phyloP scores from a whole-genome alignment of 2,329 filamentous ascomycete species.

The Coleophoma cylindrospora region DNA sequence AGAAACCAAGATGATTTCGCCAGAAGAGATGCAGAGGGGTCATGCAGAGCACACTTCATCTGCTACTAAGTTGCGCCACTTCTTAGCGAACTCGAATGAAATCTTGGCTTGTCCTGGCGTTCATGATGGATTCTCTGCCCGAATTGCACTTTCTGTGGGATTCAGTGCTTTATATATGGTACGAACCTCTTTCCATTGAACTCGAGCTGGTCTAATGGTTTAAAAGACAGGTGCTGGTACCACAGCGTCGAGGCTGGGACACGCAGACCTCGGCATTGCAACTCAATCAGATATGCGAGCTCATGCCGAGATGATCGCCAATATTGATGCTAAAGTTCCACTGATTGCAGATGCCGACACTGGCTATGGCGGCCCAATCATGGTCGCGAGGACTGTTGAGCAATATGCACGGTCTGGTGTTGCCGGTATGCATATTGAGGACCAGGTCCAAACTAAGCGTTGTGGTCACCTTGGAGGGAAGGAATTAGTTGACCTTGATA shows the following conservation, averaged over 20 bases:
- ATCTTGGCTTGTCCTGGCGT: conserved; percentile 52
- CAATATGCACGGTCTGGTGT: conserved; percentile 49
- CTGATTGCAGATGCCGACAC: conserved; percentile 49
- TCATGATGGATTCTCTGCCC: conserved; percentile 62
- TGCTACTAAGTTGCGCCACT: neutral
- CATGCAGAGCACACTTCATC: neutral
- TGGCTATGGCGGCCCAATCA: conserved; percentile 45
- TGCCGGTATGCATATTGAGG: conserved; percentile 57
- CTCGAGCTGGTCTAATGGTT: too few species aligned
- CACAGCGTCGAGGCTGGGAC: conserved; percentile 39
- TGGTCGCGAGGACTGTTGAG: conserved; percentile 47
- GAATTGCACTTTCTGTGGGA: conserved; percentile 55
- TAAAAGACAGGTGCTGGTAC: conserved; percentile 45
- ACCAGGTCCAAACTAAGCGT: conserved; percentile 59
- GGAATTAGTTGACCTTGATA: conserved; percentile 45
- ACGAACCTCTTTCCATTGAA: conserved; percentile 11
- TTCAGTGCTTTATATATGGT: conserved; percentile 66
- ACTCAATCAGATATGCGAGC: conserved; percentile 46
- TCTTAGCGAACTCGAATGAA: neutral
- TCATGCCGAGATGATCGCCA: conserved; percentile 48
- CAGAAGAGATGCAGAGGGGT: neutral
- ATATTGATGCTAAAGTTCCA: conserved; percentile 38
- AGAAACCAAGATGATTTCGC: neutral
- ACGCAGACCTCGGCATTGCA: conserved; percentile 44
- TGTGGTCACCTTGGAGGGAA: conserved; percentile 62